These are phyloP conservation scores for Podila clonocystis DNA, from an alignment of 192 early-diverging fungal species.

Conservation along the genomic window DNA sequence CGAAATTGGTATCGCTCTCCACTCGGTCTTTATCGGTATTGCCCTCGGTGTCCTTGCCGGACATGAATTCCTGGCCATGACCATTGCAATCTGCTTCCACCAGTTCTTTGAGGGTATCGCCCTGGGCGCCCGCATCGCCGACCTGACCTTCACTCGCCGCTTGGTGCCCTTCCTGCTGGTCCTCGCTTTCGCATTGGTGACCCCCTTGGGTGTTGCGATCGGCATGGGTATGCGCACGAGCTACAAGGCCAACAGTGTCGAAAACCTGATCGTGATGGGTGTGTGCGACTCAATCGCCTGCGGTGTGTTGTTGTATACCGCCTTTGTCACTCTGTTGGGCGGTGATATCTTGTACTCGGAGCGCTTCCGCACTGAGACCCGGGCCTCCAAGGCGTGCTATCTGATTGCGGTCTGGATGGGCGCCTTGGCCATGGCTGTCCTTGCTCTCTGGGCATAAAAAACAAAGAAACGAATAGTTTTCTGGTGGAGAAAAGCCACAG, in stretches of 20 bases:
- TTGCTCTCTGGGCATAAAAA: constrained; percentile 65
- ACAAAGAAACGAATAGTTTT: not conserved
- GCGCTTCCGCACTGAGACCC: constrained; percentile 33
- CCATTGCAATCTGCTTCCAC: constrained; percentile 80
- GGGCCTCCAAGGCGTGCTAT: constrained; percentile 25
- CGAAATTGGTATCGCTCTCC: constrained; percentile 73
- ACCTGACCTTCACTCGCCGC: constrained; percentile 23
- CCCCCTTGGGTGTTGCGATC: constrained; percentile 81
- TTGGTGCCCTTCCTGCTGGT: constrained; percentile 57
- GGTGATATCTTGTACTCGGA: constrained; percentile 68
- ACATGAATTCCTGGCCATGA: constrained; percentile 67
- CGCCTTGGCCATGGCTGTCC: constrained; percentile 59
- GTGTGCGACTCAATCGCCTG: constrained; percentile 81
- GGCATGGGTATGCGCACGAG: constrained; percentile 78
- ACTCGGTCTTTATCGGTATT: constrained; percentile 77
- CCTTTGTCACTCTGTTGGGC: constrained; percentile 76
- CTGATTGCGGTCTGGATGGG: constrained; percentile 59
- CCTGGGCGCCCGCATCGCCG: constrained; percentile 55
- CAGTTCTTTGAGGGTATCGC: constrained; percentile 71
- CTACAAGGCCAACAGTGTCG: constrained; percentile 69
- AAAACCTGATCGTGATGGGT: constrained; percentile 70
- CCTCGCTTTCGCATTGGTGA: constrained; percentile 72
- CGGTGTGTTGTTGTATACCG: constrained; percentile 85
- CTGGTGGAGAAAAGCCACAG: constrained; percentile 3
- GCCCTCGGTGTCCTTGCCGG: constrained; percentile 70